Evolutionary conservation across 2,329 filamentous ascomycete genomes (phyloP).

Genomic region (Botrytis paeoniae): DNA sequence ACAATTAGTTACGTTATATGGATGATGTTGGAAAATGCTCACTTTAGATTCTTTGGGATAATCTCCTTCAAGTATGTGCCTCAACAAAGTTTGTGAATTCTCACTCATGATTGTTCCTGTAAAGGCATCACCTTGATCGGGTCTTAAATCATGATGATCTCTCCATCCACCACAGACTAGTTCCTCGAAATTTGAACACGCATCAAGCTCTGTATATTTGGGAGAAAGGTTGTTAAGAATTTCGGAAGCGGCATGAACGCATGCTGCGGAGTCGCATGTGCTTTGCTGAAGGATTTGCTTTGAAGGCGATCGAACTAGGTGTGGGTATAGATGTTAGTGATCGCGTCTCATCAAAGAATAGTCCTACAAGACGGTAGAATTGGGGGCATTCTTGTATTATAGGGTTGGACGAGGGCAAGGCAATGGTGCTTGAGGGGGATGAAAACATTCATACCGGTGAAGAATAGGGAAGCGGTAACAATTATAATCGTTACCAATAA

Average conservation of each 20-base stretch:
- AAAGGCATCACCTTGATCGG: slow-evolving; percentile 60
- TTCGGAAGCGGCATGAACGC: slow-evolving; percentile 60
- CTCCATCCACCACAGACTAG: slow-evolving; percentile 67
- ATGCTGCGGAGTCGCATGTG: slow-evolving; percentile 57
- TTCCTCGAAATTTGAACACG: slow-evolving; percentile 67
- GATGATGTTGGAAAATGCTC: slow-evolving; percentile 23
- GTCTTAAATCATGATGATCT: slow-evolving; percentile 60
- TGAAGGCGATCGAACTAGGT: slow-evolving; percentile 23
- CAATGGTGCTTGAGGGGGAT: not conserved
- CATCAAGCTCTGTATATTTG: slow-evolving; percentile 60
- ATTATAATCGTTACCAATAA: slow-evolving; percentile 29
- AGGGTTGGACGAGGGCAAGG: not conserved
- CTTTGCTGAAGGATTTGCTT: slow-evolving; percentile 22
- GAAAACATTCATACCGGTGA: not conserved
- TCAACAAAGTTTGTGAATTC: slow-evolving; percentile 55
- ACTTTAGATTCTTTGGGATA: slow-evolving; percentile 46
- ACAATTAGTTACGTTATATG: slow-evolving; percentile 19
- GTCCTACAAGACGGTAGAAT: not conserved
- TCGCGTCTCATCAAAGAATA: not conserved
- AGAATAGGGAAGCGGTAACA: slow-evolving; percentile 32
- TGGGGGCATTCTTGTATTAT: not conserved
- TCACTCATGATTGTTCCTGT: slow-evolving; percentile 61
- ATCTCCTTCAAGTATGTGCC: slow-evolving; percentile 60
- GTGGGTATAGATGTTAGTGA: not conserved
- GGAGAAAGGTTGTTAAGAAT: slow-evolving; percentile 61